Conservation (phyloP, 2,329 filamentous ascomycete species). For the Claviceps paspali region DNA sequence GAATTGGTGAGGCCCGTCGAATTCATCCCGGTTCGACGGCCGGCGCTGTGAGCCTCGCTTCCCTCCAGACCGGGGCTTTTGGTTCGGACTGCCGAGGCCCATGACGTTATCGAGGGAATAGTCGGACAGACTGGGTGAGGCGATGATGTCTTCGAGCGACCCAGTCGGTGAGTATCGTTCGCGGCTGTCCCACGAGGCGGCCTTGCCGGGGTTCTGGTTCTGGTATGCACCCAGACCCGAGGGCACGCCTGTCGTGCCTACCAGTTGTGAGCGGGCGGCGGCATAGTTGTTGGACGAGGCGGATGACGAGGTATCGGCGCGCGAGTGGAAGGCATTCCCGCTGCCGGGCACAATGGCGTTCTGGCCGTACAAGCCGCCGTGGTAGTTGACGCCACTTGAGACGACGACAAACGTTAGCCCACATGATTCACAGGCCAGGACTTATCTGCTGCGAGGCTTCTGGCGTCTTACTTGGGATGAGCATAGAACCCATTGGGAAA, state of each 20-base stretch:
- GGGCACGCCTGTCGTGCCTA: constrained; percentile 18
- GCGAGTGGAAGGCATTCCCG: constrained; percentile 21
- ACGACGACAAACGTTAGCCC: constrained; percentile 19
- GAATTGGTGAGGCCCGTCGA: constrained; percentile 75
- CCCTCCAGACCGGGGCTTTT: constrained; percentile 29
- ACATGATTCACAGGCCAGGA: constrained; percentile 1
- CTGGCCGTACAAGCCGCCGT: constrained; percentile 19
- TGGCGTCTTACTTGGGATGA: constrained; percentile 22
- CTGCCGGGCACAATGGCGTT: constrained; percentile 4
- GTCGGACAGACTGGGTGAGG: constrained; percentile 44
- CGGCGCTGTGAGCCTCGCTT: constrained; percentile 46
- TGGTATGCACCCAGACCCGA: constrained; percentile 23
- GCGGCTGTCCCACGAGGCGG: constrained; percentile 20
- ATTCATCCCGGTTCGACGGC: constrained; percentile 73
- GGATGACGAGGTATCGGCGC: constrained; percentile 24
- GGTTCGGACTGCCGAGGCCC: constrained; percentile 21
- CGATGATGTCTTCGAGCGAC: constrained; percentile 42
- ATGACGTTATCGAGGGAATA: constrained; percentile 39
- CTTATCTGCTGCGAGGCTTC: not conserved
- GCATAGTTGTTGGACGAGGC: constrained; percentile 23
- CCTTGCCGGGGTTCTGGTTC: constrained; percentile 18
- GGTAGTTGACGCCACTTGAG: constrained; percentile 31
- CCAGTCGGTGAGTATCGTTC: constrained; percentile 40
- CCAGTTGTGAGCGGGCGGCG: constrained; percentile 27
- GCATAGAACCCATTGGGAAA: constrained; percentile 23